Evolutionary conservation across 148 eudicot genomes (phyloP).

Genomic region (Rhododendron ovatum): DNA sequence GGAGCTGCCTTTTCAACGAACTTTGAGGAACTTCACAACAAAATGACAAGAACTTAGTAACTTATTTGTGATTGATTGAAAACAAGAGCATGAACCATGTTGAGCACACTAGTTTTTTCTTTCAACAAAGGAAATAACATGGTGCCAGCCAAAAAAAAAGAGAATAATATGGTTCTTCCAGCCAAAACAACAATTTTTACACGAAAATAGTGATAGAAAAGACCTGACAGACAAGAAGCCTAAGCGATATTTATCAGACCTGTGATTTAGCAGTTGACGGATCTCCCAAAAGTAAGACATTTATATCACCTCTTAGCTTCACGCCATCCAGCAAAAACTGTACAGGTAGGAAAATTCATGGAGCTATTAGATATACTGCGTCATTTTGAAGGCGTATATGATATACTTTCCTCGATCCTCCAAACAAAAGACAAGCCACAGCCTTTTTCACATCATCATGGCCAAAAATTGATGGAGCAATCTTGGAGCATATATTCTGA

Average conservation of each 20-base stretch:
- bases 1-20: conserved; percentile 99
- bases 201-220: not conserved
- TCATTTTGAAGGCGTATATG: not conserved
- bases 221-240: not conserved
- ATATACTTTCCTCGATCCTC: conserved; percentile 93
- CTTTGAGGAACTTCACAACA: conserved; percentile 77
- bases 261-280: conserved; percentile 99
- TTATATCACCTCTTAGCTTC: conserved; percentile 92
- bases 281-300: conserved; percentile 94
- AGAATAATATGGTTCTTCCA: not conserved
- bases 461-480: conserved; percentile 96
- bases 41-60: conserved; percentile 9
- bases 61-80: not conserved
- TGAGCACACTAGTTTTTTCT: not conserved
- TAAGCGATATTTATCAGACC: conserved; percentile 26
- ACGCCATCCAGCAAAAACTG: conserved; percentile 95
- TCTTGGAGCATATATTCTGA: conserved; percentile 73
- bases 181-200: not conserved
- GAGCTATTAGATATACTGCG: not conserved
- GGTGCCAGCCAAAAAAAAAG: not conserved
- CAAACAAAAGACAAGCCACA: conserved; percentile 90
- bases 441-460: conserved; percentile 91
- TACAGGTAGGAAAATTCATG: conserved; percentile 15
- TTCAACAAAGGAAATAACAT: not conserved
- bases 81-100: not conserved